A percentile compares a stretch with the other conserved stretches of the same genome.
These are phyloP conservation scores for Lachnellula occidentalis DNA, from an alignment of 2,329 filamentous ascomycete genomes.

Conservation along the genomic window DNA sequence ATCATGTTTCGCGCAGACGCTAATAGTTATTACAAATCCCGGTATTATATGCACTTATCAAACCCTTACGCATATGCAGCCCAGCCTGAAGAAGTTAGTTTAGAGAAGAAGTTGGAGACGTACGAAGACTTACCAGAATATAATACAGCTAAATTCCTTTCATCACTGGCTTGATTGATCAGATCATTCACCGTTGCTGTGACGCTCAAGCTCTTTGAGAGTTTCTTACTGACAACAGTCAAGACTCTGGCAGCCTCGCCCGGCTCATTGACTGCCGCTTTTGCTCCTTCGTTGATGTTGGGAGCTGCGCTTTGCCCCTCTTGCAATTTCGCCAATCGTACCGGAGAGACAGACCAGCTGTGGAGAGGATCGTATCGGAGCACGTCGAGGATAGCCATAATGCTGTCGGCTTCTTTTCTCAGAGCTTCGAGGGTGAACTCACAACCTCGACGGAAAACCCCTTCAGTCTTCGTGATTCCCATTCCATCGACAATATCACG, in stretches of 20 bases:
- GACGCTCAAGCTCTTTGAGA: conserved; percentile 89
- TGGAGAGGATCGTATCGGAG: conserved; percentile 97
- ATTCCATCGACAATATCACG: conserved; percentile 95
- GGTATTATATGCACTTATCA: not conserved
- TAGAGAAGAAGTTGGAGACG: not conserved
- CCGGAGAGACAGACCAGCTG: conserved; percentile 82
- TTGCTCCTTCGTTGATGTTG: conserved; percentile 28
- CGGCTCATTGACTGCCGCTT: conserved; percentile 48
- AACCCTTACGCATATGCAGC: conserved; percentile 40
- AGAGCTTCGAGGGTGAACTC: conserved; percentile 95
- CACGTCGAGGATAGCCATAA: conserved; percentile 98
- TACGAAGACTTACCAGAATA: conserved; percentile 51
- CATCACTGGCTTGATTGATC: conserved; percentile 92
- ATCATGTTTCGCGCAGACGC: not conserved
- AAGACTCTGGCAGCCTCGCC: conserved; percentile 88
- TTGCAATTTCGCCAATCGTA: conserved; percentile 59
- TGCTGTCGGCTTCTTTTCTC: conserved; percentile 90
- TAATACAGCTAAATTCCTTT: conserved; percentile 83
- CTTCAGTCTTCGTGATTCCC: conserved; percentile 91
- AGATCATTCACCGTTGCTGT: conserved; percentile 94
- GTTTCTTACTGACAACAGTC: conserved; percentile 90
- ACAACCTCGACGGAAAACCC: conserved; percentile 94
- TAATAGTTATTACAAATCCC: not conserved
- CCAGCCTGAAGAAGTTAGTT: conserved; percentile 37
- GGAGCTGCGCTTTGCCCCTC: conserved; percentile 47